phyloP scores from a whole-genome alignment of 495 filamentous ascomycete genomes.

The Halenospora varia region DNA sequence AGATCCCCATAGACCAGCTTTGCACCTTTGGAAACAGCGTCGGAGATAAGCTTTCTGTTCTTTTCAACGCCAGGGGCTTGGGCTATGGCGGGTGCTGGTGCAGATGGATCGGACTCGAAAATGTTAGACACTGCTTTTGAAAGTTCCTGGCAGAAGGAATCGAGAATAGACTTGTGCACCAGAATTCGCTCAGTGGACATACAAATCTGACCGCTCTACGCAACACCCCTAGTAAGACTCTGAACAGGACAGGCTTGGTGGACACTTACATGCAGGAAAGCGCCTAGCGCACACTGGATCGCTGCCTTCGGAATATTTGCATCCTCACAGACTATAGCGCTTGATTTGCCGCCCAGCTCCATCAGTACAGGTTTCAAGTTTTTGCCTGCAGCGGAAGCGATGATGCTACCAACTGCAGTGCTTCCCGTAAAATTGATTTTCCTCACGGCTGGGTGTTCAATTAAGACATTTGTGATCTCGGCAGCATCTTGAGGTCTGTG shows the following conservation, averaged over 20 bases:
- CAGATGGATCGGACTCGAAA: not conserved
- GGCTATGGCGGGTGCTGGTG: slow-evolving; percentile 56
- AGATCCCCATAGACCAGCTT: slow-evolving; percentile 38
- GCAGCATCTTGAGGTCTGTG: slow-evolving; percentile 46
- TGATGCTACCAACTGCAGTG: slow-evolving; percentile 50
- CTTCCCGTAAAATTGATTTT: slow-evolving; percentile 67
- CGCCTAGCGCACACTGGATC: slow-evolving; percentile 39
- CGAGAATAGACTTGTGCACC: slow-evolving; percentile 64
- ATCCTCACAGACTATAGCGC: slow-evolving; percentile 59
- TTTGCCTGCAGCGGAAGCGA: slow-evolving; percentile 39
- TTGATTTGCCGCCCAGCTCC: slow-evolving; percentile 39
- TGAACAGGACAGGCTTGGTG: not conserved
- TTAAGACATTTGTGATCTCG: slow-evolving; percentile 47
- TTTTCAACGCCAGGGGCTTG: slow-evolving; percentile 54
- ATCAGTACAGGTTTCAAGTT: slow-evolving; percentile 12
- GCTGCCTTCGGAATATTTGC: slow-evolving; percentile 56
- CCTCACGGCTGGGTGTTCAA: slow-evolving; percentile 47
- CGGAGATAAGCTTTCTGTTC: slow-evolving; percentile 59
- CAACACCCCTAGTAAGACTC: not conserved
- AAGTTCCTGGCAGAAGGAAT: slow-evolving; percentile 59
- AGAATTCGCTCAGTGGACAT: slow-evolving; percentile 89
- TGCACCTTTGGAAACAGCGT: slow-evolving; percentile 67
- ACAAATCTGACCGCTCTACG: slow-evolving; percentile 72
- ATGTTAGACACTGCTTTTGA: slow-evolving; percentile 31
- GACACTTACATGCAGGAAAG: slow-evolving; percentile 40